Evolutionary conservation across 129 eudicot genomes (phyloP), one percentile per base, ranked within the genome.

Genomic region (Centrapalus pauciflorus): DNA sequence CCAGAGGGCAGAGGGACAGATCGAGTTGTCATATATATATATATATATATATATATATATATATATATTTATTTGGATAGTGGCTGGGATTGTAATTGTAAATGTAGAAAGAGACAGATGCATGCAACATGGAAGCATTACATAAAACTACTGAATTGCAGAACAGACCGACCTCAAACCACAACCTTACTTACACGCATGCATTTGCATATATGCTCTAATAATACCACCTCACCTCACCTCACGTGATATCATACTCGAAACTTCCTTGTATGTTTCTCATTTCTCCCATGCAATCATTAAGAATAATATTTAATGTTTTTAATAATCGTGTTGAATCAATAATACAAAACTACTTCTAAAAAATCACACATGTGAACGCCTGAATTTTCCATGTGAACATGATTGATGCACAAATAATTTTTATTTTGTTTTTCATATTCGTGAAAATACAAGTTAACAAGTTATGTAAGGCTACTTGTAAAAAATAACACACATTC

Each of bases 191-290:
- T 48, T 48, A 11, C 13, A 11, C 13, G 19, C 54, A 74, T 67
- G 73, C 61, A 66, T 43, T 74, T 74, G 79, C 79, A 55, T 73
- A 72, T 62, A 64, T 38, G 13, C 71, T 29, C 20, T 41, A 74
- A 13, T 40, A 6, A 35, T 59, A 41, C 72, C 6, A 64, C 72
- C 11, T 2, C 11, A 51, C 51, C n/a, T n/a, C 19, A 68, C 16
- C 40, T 59, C 72, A 74, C 66, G 71, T 74, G 72, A 74, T 30
- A 27, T 27, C n/a, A 5, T 5, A 29, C 52, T 45, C 23, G 52
- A 45, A 45, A 45, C 17, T 45, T 45, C 52, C n/a, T n/a, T 45
- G 20, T 45, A 4, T 16, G 20, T 45, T 14, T 16, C 23, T 13
- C 17, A 7, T 4, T 45, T 45, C 23, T 45, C 20, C 52, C 23